Evolutionary conservation across 2,329 filamentous ascomycete genomes (phyloP), one percentile per base, ranked within the genome.

Genomic region (Penicillium sp.): DNA sequence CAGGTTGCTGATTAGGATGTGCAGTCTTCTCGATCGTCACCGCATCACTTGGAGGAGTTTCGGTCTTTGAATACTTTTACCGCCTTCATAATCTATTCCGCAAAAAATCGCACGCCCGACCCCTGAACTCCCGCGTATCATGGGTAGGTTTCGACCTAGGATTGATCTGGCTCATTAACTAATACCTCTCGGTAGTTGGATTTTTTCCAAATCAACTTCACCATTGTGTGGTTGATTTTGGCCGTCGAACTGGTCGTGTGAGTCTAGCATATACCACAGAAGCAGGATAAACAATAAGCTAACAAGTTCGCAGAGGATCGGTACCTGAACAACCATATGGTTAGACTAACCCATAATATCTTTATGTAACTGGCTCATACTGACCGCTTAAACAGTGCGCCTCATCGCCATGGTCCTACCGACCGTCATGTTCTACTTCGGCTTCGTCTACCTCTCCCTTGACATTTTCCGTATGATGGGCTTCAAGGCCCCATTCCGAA

Each of bases 401-500:
- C 72, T 79, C 4, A 68, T 78, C 33, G 76, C 75, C 43, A 78
- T 78, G 76, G 70, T 77, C 41, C 71, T 78, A 23, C 76, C 77
- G 8, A 75, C 73, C 23, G 76, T 78, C 38, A 78, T 79, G 75
- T 78, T 77, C 62, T 78, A 78, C 61, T 78, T 78, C 55, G 77
- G 77, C 45, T 64, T 65, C 45, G 74, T 78, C 39, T 74, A 77
- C 62, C 69, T 78, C 15, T 64, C 72, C 29, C 74, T 79, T 52
- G 75, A 77, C 53, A 65, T 78, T 27, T 73, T 78, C n/a, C 75
- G 75, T 44, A 71, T 73, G 41, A 62, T 66, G 54, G 75, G 77
- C n/a, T 72, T 68, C 60, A 77, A 75, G 65, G 82, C 85, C 0
- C 85, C 84, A 0, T 87, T 85, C 66, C 82, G 84, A 45, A 84